Evolutionary conservation across 208 protist species (phyloP), one percentile per base, ranked within the genome.

Genomic region (Leishmania amazonensis): DNA sequence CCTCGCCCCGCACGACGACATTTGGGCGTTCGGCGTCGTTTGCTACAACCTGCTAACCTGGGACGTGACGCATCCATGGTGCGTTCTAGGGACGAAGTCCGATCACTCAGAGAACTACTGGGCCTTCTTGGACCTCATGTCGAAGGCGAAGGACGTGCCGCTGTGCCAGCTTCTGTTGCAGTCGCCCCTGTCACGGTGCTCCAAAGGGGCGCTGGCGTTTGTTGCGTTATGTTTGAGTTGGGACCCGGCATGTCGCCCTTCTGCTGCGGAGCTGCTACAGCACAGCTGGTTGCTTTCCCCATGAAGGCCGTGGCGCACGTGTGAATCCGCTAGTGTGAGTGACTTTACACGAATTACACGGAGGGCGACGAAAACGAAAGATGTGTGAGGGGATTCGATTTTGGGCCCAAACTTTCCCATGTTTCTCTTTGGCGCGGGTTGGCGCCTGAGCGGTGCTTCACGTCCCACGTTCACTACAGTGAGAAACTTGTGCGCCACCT

Each of bases 11-110:
- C n/a, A 47, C 38, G 87, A 81, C n/a, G 90, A 94, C 40, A 62
- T 94, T 15, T 96, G 93, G 93, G 79, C 88, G 3, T 73, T 94
- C 13, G 93, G 91, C 2, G 73, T 94, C 13, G 70, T 89, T 35
- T 77, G 87, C 40, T 85, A 85, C 75, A 82, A 94, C 53, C 78
- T 93, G 42, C 71, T 91, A 11, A 81, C 80, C 6, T 81, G 86
- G 68, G 64, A 68, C 49, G 51, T 74, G 60, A 75, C 75, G 47
- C 88, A 90, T 62, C 85, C 87, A 40, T 87, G 77, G 80, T 70
- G 57, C 5, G 13, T 49, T 47, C 42, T 71, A 19, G 21, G 38
- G 53, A 13, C 47, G 11, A 38, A n/a, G 15, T 3, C 9, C 17
- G 65, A 51, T 13, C 1, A 21, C 31, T 1, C 24, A 11, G 64